Base-by-base conservation (phyloP, 2,329 filamentous ascomycete species). In the Leptographium galeiforme region DNA sequence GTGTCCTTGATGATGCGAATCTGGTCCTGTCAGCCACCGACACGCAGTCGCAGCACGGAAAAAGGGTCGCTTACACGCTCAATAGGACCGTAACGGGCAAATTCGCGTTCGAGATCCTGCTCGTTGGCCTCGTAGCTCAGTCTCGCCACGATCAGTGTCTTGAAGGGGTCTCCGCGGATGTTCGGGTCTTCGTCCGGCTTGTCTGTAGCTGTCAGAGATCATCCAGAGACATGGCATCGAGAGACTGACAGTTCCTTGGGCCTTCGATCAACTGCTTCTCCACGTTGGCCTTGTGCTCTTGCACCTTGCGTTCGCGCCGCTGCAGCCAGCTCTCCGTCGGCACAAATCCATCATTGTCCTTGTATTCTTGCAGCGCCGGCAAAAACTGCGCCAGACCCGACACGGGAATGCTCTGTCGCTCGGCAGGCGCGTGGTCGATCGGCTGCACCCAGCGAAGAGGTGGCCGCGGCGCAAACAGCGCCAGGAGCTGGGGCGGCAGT, bases 241-340 rank as follows among this genome's bases (percentile, higher is more conserved):
- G 10, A 14, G 25, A 61, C 72, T 59, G 57, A 89, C 85, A 90
- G 55, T 73, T 68, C 59, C 81, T 73, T 46, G 85, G 74, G 36
- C 73, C 84, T 55, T 89, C 82, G 0, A 73, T 79, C 38, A 84
- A 60, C 39, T 83, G 70, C 57, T 77, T 77, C 67, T 87, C 77
- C 56, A 85, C 72, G 53, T 76, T 75, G 55, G 81, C 77, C 67
- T 84, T 79, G 72, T 89, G 90, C 73, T 97, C 91, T 46, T 76
- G 67, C 73, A 86, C 89, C 66, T 88, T 79, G 58, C 90, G 84
- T 69, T 95, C 88, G 70, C 87, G 86, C 63, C 79, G 78, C 71
- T 97, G 83, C 61, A 96, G 76, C 89, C 89, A 95, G 68, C 89
- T 95, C 71, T 97, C 93, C 1, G 89, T 95, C 5, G 89, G 84